Conservation (phyloP, 306 rosid species). For the Trichosanthes truncata region DNA sequence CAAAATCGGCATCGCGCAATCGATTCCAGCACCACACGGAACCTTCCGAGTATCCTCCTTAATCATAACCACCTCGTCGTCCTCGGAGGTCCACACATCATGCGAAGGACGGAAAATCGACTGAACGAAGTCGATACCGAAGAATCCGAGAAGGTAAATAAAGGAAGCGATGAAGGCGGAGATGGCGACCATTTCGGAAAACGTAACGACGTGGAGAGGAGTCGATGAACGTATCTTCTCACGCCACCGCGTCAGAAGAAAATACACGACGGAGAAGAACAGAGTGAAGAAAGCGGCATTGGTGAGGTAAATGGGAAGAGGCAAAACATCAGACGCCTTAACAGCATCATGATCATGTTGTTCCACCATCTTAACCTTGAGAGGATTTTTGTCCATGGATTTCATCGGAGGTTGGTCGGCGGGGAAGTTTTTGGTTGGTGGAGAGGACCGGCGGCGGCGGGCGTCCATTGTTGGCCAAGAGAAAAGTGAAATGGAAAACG, state of each 20-base stretch:
- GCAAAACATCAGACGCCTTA: constrained; percentile 11
- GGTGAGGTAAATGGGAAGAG: constrained; percentile 12
- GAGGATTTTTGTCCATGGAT: not conserved
- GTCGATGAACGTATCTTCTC: constrained; percentile 16
- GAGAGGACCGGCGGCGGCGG: constrained; percentile 6
- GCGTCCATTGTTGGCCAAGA: not conserved
- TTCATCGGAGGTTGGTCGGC: not conserved
- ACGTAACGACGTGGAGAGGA: constrained; percentile 19
- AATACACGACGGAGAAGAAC: constrained; percentile 19
- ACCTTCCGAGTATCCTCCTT: constrained; percentile 7
- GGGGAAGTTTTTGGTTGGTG: not conserved
- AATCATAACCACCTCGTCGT: constrained; percentile 4
- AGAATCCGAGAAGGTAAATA: constrained; percentile 15
- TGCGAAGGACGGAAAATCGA: constrained; percentile 15
- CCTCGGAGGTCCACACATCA: constrained; percentile 13
- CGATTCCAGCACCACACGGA: constrained; percentile 10
- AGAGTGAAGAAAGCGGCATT: constrained; percentile 15
- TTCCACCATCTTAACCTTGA: constrained; percentile 7
- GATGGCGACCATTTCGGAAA: constrained; percentile 14
- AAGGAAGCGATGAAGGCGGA: constrained; percentile 9
- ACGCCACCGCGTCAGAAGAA: constrained; percentile 16
- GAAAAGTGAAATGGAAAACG: not conserved
- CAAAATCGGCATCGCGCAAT: not conserved
- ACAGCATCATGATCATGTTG: not conserved
- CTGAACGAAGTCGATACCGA: constrained; percentile 18